Evolutionary conservation across 75 land plant genomes (phyloP), one percentile per base, ranked within the genome.

Genomic region (Cunninghamia lanceolata): DNA sequence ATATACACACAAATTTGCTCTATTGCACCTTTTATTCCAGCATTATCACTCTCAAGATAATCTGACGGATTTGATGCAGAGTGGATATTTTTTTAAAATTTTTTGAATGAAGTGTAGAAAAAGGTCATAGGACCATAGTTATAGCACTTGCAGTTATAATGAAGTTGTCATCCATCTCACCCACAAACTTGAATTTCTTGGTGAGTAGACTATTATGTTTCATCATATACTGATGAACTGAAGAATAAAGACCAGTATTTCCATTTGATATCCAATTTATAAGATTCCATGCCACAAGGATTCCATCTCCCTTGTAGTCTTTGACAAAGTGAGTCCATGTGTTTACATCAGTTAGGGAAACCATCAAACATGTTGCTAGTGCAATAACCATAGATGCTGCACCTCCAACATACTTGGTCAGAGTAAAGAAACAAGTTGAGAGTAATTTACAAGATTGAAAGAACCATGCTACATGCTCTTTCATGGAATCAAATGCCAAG

Each of bases 71-170:
- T 68, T 71, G 35, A 74, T 56, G 54, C 46, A 54, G 82, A 45
- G 76, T 8, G 50, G 50, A 76, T 39, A 81, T 16, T 32, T 86
- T 45, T 47, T 39, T n/a, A n/a, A n/a, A 56, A 25, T 4, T 7
- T n/a, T 87, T 25, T 8, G 34, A 39, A n/a, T 16, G 75, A 71
- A 34, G 66, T 9, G 45, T 25, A 70, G 91, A 92, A 63, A 97
- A 91, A 42, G 99, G 98, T 42, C 99, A 89, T 83, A 97, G 85
- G 66, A 91, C 90, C 84, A 97, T 85, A 71, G 98, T 97, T 74
- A 96, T 81, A 76, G 89, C 92, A 91, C 98, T 93, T 39, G 95
- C 95, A 83, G 91, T 91, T 30, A 94, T 88, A 84, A 97, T 76
- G 80, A 96, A 91, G n/a, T 52, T 85, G 35, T 95, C 94, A 84